Conservation (phyloP, 257 asterid genomes). For the Paraleonurus japonicus region DNA sequence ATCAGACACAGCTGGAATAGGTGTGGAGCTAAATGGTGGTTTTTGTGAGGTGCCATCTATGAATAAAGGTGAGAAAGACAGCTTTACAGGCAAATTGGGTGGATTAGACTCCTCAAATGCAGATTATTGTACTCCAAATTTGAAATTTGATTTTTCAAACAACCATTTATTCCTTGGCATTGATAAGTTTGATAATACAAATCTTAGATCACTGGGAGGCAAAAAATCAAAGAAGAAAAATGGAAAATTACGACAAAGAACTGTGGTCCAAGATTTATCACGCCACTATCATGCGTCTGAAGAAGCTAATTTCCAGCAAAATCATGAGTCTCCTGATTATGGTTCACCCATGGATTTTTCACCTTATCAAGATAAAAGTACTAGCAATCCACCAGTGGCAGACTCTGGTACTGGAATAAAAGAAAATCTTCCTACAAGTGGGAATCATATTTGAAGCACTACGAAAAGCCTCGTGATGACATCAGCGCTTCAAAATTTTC, state of each 20-base stretch:
- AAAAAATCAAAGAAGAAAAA: conserved; percentile 50
- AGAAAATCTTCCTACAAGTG: conserved; percentile 26
- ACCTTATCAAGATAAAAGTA: conserved; percentile 50
- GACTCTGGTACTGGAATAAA: conserved; percentile 30
- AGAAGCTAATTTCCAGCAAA: conserved; percentile 36
- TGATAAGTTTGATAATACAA: conserved; percentile 37
- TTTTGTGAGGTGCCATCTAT: conserved; percentile 33
- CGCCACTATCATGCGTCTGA: conserved; percentile 30
- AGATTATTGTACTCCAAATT: conserved; percentile 39
- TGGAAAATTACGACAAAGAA: conserved; percentile 48
- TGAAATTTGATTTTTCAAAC: conserved; percentile 39
- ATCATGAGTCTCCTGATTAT: conserved; percentile 50
- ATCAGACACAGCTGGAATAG: conserved; percentile 26
- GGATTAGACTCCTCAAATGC: conserved; percentile 37
- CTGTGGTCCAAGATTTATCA: conserved; percentile 38
- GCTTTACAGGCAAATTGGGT: conserved; percentile 32
- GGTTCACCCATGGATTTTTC: conserved; percentile 97
- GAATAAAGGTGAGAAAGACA: conserved; percentile 41
- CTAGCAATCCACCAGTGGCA: conserved; percentile 33
- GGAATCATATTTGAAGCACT: conserved; percentile 27
- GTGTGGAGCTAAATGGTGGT: conserved; percentile 28
- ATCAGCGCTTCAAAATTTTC: conserved; percentile 33
- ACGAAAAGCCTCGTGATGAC: conserved; percentile 32
- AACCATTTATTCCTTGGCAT: conserved; percentile 32
- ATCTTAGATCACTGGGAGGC: conserved; percentile 36